Evolutionary conservation across 768 basidiomycete species (phyloP), one percentile per base, ranked within the genome.

Genomic region (Calocera cornea): DNA sequence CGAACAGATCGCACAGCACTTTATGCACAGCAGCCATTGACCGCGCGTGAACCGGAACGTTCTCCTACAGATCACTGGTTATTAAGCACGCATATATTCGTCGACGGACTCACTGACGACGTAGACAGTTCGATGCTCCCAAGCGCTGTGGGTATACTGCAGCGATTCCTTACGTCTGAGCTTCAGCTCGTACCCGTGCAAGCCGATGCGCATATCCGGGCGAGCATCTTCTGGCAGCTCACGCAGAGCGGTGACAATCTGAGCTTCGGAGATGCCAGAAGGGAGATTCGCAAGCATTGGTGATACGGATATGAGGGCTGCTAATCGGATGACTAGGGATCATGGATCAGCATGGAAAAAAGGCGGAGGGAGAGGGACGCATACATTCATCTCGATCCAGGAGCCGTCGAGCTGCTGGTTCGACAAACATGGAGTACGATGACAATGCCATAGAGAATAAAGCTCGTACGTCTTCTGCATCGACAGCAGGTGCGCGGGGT

Each of bases 71-170:
- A 22, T 63, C 11, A 60, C 31, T 67, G 22, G 68, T 66, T 19
- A 66, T 68, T 29, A 67, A 17, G 34, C 41, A 33, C 50, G 64
- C 64, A 64, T 22, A 36, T 14, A 50, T 24, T 22, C 29, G 49
- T 41, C 29, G 41, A 50, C 66, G 19, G 33, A 65, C 64, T 47
- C 50, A 78, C 84, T 66, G 69, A 92, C 90, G 70, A 90, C 74
- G 72, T 92, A 93, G 11, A 87, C 70, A 0, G 87, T 89, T 66
- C 82, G 71, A 1, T 79, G 73, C 10, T 88, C 83, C 90, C 90
- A 92, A 24, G 64, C 68, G 14, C 60, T n/a, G 66, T 68, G 64
- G 49, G 69, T 54, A 33, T 33, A 27, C 10, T 60, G 54, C 5
- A 29, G 54, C 7, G 22, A 22, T 33, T 29, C 31, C 16, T 33